Conservation (phyloP, 495 filamentous ascomycete genomes). For the Pyronema domesticum region DNA sequence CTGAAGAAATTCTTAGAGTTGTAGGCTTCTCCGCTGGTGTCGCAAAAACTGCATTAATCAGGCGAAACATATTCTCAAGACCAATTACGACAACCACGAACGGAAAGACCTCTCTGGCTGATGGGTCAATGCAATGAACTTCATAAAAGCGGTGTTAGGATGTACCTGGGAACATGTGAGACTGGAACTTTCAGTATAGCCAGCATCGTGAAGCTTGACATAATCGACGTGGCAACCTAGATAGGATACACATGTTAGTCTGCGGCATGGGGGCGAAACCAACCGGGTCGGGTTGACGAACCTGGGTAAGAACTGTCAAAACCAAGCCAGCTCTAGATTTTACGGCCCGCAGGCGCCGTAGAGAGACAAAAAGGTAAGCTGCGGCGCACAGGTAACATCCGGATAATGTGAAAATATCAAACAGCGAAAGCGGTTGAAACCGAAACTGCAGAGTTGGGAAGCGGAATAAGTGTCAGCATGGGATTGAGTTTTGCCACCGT, state of each 20-base stretch:
- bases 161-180: constrained; percentile 38
- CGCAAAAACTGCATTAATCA: constrained; percentile 52
- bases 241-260: not conserved
- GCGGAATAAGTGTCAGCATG: not conserved
- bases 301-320: constrained; percentile 42
- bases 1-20: constrained; percentile 42
- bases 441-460: constrained; percentile 35
- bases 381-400: constrained; percentile 42
- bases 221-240: constrained; percentile 31
- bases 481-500: not conserved
- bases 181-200: constrained; percentile 43
- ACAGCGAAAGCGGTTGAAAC: constrained; percentile 44
- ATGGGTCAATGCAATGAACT: constrained; percentile 1
- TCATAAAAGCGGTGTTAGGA: not conserved
- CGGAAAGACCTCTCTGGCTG: constrained; percentile 36
- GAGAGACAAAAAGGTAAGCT: constrained; percentile 38
- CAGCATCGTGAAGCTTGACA: constrained; percentile 46
- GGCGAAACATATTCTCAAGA: constrained; percentile 51
- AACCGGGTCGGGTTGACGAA: constrained; percentile 8
- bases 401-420: constrained; percentile 40
- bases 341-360: constrained; percentile 45
- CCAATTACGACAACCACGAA: constrained; percentile 53
- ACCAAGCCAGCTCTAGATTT: constrained; percentile 51
- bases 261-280: not conserved
- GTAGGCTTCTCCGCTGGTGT: constrained; percentile 44